These are phyloP conservation scores for Astrocystis sublimbata DNA, from an alignment of 495 filamentous ascomycete species.

Conservation along the genomic window DNA sequence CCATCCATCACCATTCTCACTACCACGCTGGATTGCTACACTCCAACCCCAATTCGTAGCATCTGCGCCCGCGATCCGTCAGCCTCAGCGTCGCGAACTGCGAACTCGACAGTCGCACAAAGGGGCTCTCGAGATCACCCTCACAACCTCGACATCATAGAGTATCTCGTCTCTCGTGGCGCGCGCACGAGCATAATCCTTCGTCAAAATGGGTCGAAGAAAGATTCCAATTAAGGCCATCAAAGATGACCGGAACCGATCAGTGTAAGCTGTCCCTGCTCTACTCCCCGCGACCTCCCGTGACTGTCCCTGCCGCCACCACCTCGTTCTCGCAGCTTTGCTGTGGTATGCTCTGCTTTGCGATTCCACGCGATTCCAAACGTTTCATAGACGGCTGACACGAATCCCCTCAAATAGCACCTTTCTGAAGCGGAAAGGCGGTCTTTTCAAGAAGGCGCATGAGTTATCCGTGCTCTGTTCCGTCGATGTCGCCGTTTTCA, in stretches of 20 bases:
- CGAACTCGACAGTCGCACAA: constrained; percentile 14
- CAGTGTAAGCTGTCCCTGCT: constrained; percentile 71
- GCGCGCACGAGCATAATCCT: neutral
- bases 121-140: constrained; percentile 6
- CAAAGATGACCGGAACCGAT: constrained; percentile 98
- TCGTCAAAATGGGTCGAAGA: constrained; percentile 61
- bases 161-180: neutral
- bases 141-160: neutral
- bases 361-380: neutral
- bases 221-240: constrained; percentile 99
- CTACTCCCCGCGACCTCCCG: constrained; percentile 1
- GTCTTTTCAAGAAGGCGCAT: constrained; percentile 98
- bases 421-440: constrained; percentile 97
- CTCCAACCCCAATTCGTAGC: constrained; percentile 3
- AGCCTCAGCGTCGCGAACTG: constrained; percentile 15
- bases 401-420: constrained; percentile 77
- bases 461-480: constrained; percentile 97
- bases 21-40: constrained; percentile 22
- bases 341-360: neutral
- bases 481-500: constrained; percentile 97
- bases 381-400: constrained; percentile 67
- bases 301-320: constrained; percentile 17
- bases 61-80: constrained; percentile 2
- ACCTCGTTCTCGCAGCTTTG: constrained; percentile 3
- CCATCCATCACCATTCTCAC: constrained; percentile 6